Conservation (phyloP, 2,329 filamentous ascomycete species). For the Trichoderma sp. region DNA sequence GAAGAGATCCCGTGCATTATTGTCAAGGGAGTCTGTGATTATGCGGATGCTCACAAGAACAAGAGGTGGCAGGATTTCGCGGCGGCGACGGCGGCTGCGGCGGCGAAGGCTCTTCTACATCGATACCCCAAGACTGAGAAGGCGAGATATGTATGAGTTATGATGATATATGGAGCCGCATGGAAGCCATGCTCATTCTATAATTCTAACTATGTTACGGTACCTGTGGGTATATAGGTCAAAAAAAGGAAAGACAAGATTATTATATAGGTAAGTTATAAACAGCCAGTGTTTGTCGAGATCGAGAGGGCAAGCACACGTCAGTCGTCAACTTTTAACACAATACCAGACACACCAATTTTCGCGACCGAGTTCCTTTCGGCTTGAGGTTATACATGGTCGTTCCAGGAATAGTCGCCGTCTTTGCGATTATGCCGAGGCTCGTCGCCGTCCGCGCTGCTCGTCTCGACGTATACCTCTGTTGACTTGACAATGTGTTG, state of each 20-base stretch:
- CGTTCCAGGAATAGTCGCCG: not conserved
- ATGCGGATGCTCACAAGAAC: conserved; percentile 46
- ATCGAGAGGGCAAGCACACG: too few species aligned
- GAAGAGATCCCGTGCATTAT: conserved; percentile 40
- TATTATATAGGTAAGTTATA: too few species aligned
- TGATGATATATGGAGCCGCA: not conserved
- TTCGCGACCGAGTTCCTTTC: too few species aligned
- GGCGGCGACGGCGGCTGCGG: conserved; percentile 40
- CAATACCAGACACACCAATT: too few species aligned
- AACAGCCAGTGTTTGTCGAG: too few species aligned
- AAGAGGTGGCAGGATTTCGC: conserved; percentile 44
- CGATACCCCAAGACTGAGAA: conserved; percentile 21
- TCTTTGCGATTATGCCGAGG: not conserved
- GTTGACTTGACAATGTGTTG: not conserved
- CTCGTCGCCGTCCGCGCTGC: not conserved
- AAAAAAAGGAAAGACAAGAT: too few species aligned
- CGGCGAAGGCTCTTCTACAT: conserved; percentile 27
- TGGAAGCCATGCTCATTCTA: not conserved
- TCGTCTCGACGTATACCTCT: not conserved
- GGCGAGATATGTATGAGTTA: not conserved
- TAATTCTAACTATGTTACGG: too few species aligned
- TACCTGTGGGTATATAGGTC: too few species aligned
- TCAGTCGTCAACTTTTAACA: too few species aligned
- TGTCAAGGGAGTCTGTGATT: conserved; percentile 46
- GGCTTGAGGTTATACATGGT: not conserved